These are phyloP conservation scores for Claviceps pazoutovae DNA, from an alignment of 2,329 filamentous ascomycete genomes.

Conservation along the genomic window DNA sequence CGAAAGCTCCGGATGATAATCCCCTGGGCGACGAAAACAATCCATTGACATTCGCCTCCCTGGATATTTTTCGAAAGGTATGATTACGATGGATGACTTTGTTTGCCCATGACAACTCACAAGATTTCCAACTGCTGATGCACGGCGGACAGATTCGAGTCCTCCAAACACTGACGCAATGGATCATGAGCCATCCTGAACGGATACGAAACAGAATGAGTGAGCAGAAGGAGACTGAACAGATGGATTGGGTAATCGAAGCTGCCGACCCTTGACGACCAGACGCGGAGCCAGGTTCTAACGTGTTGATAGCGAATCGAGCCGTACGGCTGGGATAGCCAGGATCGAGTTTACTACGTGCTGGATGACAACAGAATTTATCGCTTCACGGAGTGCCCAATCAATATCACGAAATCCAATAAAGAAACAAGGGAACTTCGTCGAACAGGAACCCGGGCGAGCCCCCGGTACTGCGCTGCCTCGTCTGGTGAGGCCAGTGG, in stretches of 20 bases:
- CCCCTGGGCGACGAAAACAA: conserved; percentile 71
- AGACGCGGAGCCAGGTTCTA: conserved; percentile 4
- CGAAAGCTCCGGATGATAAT: conserved; percentile 67
- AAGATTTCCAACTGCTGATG: background rate
- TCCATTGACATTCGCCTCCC: conserved; percentile 61
- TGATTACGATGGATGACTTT: conserved; percentile 3
- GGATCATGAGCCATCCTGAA: conserved; percentile 79
- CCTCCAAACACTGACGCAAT: conserved; percentile 77
- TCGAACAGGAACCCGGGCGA: conserved; percentile 44
- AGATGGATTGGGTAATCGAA: conserved; percentile 62
- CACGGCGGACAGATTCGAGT: conserved; percentile 44
- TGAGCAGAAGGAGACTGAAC: conserved; percentile 67
- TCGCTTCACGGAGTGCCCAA: conserved; percentile 62
- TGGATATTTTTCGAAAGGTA: conserved; percentile 72
- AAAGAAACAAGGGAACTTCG: conserved; percentile 44
- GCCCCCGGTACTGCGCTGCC: conserved; percentile 55
- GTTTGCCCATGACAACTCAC: background rate
- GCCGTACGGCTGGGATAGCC: conserved; percentile 73
- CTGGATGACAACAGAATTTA: conserved; percentile 92
- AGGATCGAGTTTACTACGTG: conserved; percentile 79
- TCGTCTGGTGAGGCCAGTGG: conserved; percentile 14
- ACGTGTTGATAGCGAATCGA: conserved; percentile 48
- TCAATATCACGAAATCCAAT: conserved; percentile 47
- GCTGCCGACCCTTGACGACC: conserved; percentile 5
- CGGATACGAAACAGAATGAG: conserved; percentile 76